Conservation (phyloP, 2,329 filamentous ascomycete genomes). For the Aquanectria penicillioides region DNA sequence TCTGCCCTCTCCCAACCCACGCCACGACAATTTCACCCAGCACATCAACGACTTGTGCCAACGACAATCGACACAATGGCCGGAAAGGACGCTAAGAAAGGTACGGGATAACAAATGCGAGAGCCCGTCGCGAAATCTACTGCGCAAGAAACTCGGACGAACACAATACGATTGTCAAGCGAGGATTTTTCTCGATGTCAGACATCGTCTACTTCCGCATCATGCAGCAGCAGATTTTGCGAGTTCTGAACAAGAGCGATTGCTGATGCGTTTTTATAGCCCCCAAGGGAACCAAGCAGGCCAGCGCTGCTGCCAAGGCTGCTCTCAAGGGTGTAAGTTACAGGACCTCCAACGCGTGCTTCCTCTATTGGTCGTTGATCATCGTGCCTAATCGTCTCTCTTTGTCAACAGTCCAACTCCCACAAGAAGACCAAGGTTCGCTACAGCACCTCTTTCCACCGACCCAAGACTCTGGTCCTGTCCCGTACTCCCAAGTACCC, state of each 20-base stretch:
- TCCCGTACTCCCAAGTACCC: conserved; percentile 95
- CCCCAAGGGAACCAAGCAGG: conserved; percentile 81
- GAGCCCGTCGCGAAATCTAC: conserved; percentile 32
- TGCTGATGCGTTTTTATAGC: conserved; percentile 74
- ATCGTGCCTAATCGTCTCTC: conserved; percentile 14
- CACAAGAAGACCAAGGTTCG: conserved; percentile 95
- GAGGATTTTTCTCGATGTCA: conserved; percentile 29
- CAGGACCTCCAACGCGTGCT: conserved; percentile 7
- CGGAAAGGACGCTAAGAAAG: conserved; percentile 54
- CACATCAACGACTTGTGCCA: conserved; percentile 40
- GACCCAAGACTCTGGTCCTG: conserved; percentile 94
- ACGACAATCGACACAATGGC: conserved; percentile 47
- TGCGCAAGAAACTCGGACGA: conserved; percentile 19
- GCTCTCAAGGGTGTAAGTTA: conserved; percentile 91
- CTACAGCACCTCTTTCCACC: conserved; percentile 94
- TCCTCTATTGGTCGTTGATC: neutral
- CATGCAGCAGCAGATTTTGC: conserved; percentile 81
- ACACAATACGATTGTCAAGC: conserved; percentile 20
- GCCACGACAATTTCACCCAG: conserved; percentile 38
- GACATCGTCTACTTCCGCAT: conserved; percentile 52
- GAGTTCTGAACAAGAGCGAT: conserved; percentile 77
- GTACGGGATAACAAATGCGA: too few relatives aligned
- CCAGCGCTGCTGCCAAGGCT: conserved; percentile 93
- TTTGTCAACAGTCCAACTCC: conserved; percentile 56
- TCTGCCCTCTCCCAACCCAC: conserved; percentile 28